Percentiles rank a stretch among this genome's conserved stretches.
Conservation (phyloP, 768 basidiomycete species). For the Lactarius hatsudake region DNA sequence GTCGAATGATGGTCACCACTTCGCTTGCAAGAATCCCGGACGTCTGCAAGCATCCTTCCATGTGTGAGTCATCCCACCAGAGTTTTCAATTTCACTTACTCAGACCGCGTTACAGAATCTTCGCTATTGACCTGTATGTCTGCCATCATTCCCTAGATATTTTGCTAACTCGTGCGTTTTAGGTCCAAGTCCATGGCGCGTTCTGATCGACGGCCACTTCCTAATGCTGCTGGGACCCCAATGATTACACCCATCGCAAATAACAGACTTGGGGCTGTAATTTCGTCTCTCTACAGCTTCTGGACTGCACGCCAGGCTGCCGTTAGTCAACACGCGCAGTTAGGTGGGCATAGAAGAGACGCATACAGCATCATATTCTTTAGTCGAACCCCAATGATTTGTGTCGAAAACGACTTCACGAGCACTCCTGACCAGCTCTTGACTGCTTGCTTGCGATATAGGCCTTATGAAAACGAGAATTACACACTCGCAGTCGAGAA, state of each 20-base stretch:
- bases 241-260: constrained; percentile 38
- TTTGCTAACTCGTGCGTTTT: constrained; percentile 4
- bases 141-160: background rate
- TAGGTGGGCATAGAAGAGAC: constrained; percentile 40
- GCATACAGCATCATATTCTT: constrained; percentile 56
- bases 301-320: constrained; percentile 51
- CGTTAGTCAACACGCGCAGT: constrained; percentile 29
- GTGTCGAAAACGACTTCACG: constrained; percentile 45
- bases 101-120: constrained; percentile 38
- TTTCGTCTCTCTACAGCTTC: constrained; percentile 51
- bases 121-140: constrained; percentile 48
- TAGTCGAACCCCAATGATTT: constrained; percentile 29
- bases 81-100: background rate
- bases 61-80: constrained; percentile 42
- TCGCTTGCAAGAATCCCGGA: constrained; percentile 51
- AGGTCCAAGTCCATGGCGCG: constrained; percentile 52
- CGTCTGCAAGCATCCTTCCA: constrained; percentile 54
- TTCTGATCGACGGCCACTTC: constrained; percentile 43
- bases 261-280: constrained; percentile 56
- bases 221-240: constrained; percentile 40
- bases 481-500: constrained; percentile 40
- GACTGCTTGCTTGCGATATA: constrained; percentile 36
- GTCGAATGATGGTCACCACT: constrained; percentile 55
- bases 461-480: constrained; percentile 41
- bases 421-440: constrained; percentile 47